Evolutionary conservation across 2,329 filamentous ascomycete genomes (phyloP), one percentile per base, ranked within the genome.

Genomic region (Aspergillus novoparasiticus): DNA sequence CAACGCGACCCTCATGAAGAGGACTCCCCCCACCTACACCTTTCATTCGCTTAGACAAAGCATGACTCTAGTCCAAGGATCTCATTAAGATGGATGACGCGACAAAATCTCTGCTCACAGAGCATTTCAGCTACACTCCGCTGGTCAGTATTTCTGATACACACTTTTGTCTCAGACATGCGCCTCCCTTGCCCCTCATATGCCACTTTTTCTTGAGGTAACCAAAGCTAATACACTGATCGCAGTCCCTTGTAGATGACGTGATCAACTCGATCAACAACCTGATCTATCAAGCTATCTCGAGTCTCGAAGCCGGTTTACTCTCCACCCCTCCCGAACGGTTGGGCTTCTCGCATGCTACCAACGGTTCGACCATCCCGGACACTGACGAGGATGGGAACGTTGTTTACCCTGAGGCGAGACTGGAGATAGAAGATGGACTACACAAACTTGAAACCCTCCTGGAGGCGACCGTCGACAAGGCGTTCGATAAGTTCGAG

Each of bases 211-310:
- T 54, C 45, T 55, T 16, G 9, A 51, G 28, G 34, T 34, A 26
- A 57, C 59, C 30, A 16, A 19, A 16, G 51, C 41, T 61, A 61
- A 71, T 73, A 53, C 68, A 63, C 36, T 60, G 23, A 62, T 62
- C 60, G 54, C 72, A 97, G 94, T 91, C 91, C 65, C 87, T 99
- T 48, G 90, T 99, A 74, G 95, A 99, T 86, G 94, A 98, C 80
- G 94, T 98, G 71, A 97, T 98, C 82, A 97, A 98, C 83, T 91
- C 90, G 60, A 89, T 97, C 78, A 99, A 98, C 82, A 92, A 94
- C 73, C 87, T 97, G 72, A 90, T 95, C 73, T 95, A 96, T 79
- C 90, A 90, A 77, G 94, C 93, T 59, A 89, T 97, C 72, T 92
- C 92, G 72, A 92, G 91, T 64, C 89, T 98, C 68, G 95, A 98